Percentiles rank a stretch among this genome's conserved stretches.
Evolutionary conservation across 148 eudicot genomes (phyloP).

Genomic region (Chenopodium berlandieri): DNA sequence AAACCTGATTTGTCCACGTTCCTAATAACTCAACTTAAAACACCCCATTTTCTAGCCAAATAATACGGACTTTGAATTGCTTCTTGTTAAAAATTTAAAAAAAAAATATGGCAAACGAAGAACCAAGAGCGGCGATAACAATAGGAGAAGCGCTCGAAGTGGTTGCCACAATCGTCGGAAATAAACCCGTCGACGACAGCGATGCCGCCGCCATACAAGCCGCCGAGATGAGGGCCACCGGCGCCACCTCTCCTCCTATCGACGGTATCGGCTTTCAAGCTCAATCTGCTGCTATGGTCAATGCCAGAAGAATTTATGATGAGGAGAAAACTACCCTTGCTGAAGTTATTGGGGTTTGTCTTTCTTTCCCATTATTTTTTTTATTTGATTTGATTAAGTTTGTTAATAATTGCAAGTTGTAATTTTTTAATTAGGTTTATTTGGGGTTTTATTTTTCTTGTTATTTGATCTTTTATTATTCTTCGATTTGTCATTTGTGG

Average conservation of each 20-base stretch:
- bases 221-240: constrained; percentile 68
- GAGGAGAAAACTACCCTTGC: constrained; percentile 47
- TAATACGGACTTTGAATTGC: not conserved
- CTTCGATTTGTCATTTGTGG: no score
- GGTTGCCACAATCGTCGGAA: constrained; percentile 39
- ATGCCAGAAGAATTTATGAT: constrained; percentile 28
- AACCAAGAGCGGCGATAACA: constrained; percentile 32
- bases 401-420: no score
- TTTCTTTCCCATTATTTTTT: not conserved
- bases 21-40: not conserved
- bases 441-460: no score
- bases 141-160: constrained; percentile 75
- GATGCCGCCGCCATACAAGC: constrained; percentile 83
- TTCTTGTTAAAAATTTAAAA: not conserved
- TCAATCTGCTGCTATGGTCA: constrained; percentile 51
- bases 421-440: no score
- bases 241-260: constrained; percentile 23
- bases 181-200: constrained; percentile 59
- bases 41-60: not conserved
- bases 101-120: constrained; percentile 16
- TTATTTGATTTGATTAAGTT: no score
- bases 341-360: constrained; percentile 48
- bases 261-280: constrained; percentile 53
- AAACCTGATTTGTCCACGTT: not conserved
- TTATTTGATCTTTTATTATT: no score